These are phyloP conservation scores for Trametes cubensis DNA, from an alignment of 768 basidiomycete species.

Conservation along the genomic window DNA sequence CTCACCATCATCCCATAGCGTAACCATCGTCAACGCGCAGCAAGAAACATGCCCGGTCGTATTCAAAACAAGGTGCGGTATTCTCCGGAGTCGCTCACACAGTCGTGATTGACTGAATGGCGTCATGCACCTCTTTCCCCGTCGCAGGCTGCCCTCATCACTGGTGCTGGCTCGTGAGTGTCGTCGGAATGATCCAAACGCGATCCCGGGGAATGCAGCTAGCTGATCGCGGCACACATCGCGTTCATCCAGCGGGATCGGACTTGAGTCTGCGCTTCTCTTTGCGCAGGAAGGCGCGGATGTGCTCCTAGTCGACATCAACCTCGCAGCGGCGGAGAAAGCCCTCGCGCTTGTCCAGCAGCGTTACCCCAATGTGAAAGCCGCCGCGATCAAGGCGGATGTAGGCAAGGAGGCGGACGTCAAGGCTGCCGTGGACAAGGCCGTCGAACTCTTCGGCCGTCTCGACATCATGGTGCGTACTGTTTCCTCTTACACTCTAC, in stretches of 20 bases:
- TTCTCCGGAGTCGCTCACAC: neutral
- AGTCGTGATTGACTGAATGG: neutral
- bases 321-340: conserved; percentile 69
- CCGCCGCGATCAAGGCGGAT: conserved; percentile 75
- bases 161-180: conserved; percentile 56
- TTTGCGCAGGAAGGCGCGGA: conserved; percentile 96
- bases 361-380: conserved; percentile 69
- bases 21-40: neutral
- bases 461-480: conserved; percentile 87
- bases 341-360: conserved; percentile 63
- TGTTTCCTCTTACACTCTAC: neutral
- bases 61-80: conserved; percentile 37
- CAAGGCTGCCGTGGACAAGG: conserved; percentile 76
- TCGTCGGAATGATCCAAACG: neutral
- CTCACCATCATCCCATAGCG: neutral
- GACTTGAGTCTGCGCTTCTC: conserved; percentile 91
- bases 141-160: conserved; percentile 43
- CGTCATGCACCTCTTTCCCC: neutral
- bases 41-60: conserved; percentile 36
- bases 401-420: conserved; percentile 89
- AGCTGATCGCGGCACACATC: too few species aligned
- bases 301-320: conserved; percentile 88
- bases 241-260: conserved; percentile 74
- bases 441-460: conserved; percentile 87
- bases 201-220: neutral